Evolutionary conservation across 1,284 basidiomycete species (phyloP).

Genomic region (Tilletia caries): DNA sequence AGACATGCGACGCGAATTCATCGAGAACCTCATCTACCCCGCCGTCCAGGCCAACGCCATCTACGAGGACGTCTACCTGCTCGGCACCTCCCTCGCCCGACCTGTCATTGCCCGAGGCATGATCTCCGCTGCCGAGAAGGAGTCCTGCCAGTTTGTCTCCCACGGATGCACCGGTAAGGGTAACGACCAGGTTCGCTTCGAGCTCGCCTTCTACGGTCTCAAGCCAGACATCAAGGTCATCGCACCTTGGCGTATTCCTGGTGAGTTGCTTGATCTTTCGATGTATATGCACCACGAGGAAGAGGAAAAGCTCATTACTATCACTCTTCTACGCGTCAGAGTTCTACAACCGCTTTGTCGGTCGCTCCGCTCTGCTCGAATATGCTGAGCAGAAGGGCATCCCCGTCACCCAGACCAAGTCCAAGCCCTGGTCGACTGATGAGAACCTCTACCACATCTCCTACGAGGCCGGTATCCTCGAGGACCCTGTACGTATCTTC

Average conservation of each 20-base stretch:
- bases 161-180: constrained; percentile 99
- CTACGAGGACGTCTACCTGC: constrained; percentile 98
- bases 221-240: constrained; percentile 99
- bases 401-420: constrained; percentile 88
- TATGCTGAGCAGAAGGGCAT: constrained; percentile 87
- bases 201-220: constrained; percentile 97
- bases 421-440: constrained; percentile 96
- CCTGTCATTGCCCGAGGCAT: constrained; percentile 98
- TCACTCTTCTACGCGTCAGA: constrained; percentile 58
- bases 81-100: constrained; percentile 94
- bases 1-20: constrained; percentile 91
- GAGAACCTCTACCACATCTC: constrained; percentile 99
- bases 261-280: constrained; percentile 58
- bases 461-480: constrained; percentile 97
- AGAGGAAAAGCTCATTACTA: neutral
- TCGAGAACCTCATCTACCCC: constrained; percentile 91
- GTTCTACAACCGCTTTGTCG: constrained; percentile 96
- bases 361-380: constrained; percentile 83
- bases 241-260: constrained; percentile 93
- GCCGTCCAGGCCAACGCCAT: constrained; percentile 98
- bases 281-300: too few relatives aligned
- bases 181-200: constrained; percentile 99
- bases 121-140: constrained; percentile 86
- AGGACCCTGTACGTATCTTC: constrained; percentile 71
- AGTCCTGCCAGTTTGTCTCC: constrained; percentile 71